Conservation (phyloP, 768 basidiomycete genomes). For the Collybia sordida region DNA sequence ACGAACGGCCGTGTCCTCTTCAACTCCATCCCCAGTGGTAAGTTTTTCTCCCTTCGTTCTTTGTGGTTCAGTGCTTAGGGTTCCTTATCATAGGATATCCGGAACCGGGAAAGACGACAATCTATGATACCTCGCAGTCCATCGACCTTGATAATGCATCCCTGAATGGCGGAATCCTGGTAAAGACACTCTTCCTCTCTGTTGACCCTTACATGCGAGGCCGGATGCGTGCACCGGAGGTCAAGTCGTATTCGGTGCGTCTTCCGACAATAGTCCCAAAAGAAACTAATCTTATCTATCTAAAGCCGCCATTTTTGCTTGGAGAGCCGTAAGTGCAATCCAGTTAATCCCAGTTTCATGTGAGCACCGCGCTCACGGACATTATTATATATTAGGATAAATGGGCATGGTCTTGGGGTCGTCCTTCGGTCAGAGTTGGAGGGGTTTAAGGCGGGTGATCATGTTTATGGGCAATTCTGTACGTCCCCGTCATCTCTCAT, state of each 20-base stretch:
- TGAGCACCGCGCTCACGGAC: background rate
- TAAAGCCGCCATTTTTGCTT: constrained; percentile 13
- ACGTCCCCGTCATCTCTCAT: too few relatives aligned
- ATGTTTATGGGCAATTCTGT: constrained; percentile 28
- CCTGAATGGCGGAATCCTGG: constrained; percentile 36
- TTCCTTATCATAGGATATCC: too few relatives aligned
- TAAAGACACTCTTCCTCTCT: constrained; percentile 44
- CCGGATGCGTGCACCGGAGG: constrained; percentile 29
- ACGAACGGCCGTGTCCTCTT: constrained; percentile 38
- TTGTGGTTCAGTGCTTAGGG: constrained; percentile 13
- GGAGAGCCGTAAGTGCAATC: constrained; percentile 23
- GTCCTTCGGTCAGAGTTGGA: constrained; percentile 19
- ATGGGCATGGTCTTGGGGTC: constrained; percentile 17
- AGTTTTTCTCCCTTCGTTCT: constrained; percentile 21
- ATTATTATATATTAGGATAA: constrained; percentile 9
- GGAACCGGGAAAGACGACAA: constrained; percentile 36
- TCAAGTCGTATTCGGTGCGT: constrained; percentile 18
- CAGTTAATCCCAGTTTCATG: background rate
- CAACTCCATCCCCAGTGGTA: constrained; percentile 33
- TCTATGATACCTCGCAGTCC: constrained; percentile 34
- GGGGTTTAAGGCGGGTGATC: constrained; percentile 24
- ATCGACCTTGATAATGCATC: constrained; percentile 43
- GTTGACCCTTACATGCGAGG: constrained; percentile 45
- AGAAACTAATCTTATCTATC: background rate
- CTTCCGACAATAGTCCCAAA: background rate